Evolutionary conservation across 83 land plant species (phyloP), one percentile per base, ranked within the genome.

Genomic region (Thuja plicata): DNA sequence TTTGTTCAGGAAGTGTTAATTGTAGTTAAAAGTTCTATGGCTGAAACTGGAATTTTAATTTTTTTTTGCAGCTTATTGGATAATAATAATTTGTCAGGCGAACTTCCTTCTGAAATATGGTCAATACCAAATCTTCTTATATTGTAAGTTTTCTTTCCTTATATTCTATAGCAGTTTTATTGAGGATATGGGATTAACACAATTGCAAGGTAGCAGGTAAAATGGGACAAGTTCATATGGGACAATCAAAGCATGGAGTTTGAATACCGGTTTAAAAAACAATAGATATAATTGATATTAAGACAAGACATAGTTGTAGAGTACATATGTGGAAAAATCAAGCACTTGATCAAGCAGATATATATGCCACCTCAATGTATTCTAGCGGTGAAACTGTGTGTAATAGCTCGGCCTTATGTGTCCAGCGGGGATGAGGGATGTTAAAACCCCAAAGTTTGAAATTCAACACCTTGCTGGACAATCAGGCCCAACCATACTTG

Each of bases 41-140:
- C n/a, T 27, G 52, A 82, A n/a, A 82, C 52, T 82, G 85, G 10
- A 82, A 11, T 9, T 46, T 10, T 5, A 15, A 1, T 11, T 7
- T 87, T 7, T 11, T 13, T 87, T 74, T 89, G 85, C 94, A 95
- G 97, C 86, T 93, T 95, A 8, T 32, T 95, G 84, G 97, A 95
- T 78, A 95, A 93, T 89, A 95, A 95, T 84, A 93, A 94, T 87
- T 89, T 95, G 50, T 87, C 95, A 38, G 97, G 97, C 0, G 41
- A 79, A 86, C 95, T 95, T 90, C 97, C 97, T 35, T 84, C 91
- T 21, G 95, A 93, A 62, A 62, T 91, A 48, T 91, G 93, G 3
- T 17, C 82, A 45, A 34, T 92, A 79, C 90, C 92, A 88, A 81
- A 71, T 0, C 78, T 95, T 83, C 86, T 21, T 1, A 94, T 95